Base-by-base conservation (phyloP, 148 eudicot species). In the Nepenthes gracilis region DNA sequence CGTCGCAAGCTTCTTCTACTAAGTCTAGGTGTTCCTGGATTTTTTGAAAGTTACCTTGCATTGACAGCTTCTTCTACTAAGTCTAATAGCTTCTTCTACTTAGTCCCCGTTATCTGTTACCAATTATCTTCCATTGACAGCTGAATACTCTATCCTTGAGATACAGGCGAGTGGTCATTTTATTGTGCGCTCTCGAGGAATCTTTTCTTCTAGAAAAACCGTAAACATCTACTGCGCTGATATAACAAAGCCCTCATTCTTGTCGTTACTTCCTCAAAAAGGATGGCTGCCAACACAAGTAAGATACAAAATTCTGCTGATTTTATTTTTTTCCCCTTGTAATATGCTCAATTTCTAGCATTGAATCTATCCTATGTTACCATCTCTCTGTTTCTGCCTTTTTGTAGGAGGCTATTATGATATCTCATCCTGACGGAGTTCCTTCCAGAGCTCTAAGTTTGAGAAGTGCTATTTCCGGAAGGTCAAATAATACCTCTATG, bases 91-190 rank as follows among this genome's bases (percentile, higher is more conserved):
- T 62, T 71, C 88, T 60, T 88, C 82, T 60, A 75, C 88, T 50
- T 88, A 78, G 58, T 64, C 98, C 49, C 98, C 98, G 5, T 56
- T 93, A 33, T 84, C 86, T 23, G 73, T 93, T 64, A 72, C 86
- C 67, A 88, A 88, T 67, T 88, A 77, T 76, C 96, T 93, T 67
- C 98, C 98, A 4, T 69, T 93, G 63, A 64, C 62, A 54, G 84
- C 87, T 54, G 98, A 93, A 77, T 88, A 75, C 73, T 88, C 98
- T 40, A 81, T 93, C 70, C 83, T 88, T 58, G 91, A 93, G 78
- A 85, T 68, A 95, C 96, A 84, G 76, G 67, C 81, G 55, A 74
- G 69, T 80, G 96, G 94, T 65, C 82, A 84, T 69, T 80, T 84
- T 71, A 59, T 74, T 62, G 78, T 76, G 66, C 78, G 95, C 76